Percentiles rank a stretch among this genome's conserved stretches.
These are phyloP conservation scores for Xylaria nigripes DNA, from an alignment of 495 filamentous ascomycete species.

Conservation along the genomic window DNA sequence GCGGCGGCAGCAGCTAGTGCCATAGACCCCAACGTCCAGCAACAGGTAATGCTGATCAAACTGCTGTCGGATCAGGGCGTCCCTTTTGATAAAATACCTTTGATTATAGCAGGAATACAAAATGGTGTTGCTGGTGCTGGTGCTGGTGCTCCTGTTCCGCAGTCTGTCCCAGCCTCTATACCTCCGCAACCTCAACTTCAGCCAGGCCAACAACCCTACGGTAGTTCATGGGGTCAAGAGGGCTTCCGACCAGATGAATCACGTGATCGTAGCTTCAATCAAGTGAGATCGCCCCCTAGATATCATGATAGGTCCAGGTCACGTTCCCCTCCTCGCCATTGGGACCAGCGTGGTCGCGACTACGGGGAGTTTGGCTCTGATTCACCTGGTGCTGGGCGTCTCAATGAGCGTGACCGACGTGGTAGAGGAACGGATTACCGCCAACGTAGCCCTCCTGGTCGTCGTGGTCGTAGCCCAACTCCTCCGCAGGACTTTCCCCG, in stretches of 20 bases:
- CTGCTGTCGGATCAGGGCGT: slow-evolving; percentile 38
- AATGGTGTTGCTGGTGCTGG: slow-evolving; percentile 20
- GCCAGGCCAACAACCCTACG: slow-evolving; percentile 19
- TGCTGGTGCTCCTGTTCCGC: slow-evolving; percentile 7
- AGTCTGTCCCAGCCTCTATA: slow-evolving; percentile 1
- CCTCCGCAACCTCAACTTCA: slow-evolving; percentile 17
- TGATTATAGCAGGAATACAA: slow-evolving; percentile 37
- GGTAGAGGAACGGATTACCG: slow-evolving; percentile 62
- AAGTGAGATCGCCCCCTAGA: slow-evolving; percentile 46
- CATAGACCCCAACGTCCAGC: slow-evolving; percentile 42
- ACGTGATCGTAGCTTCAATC: slow-evolving; percentile 55
- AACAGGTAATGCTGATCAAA: slow-evolving; percentile 50
- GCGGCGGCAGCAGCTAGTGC: slow-evolving; percentile 38
- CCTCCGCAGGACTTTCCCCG: slow-evolving; percentile 36
- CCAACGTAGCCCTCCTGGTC: slow-evolving; percentile 65
- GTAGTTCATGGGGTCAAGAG: slow-evolving; percentile 30
- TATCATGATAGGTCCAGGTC: slow-evolving; percentile 72
- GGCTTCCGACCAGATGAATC: slow-evolving; percentile 36
- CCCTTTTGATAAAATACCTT: slow-evolving; percentile 38
- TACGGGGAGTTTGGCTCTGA: slow-evolving; percentile 36
- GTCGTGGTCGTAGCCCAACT: slow-evolving; percentile 54
- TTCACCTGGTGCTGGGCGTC: slow-evolving; percentile 50
- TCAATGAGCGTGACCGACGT: slow-evolving; percentile 49
- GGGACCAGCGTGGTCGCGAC: slow-evolving; percentile 45
- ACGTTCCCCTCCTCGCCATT: slow-evolving; percentile 56